A percentile compares a stretch with the other conserved stretches of the same genome.
These are phyloP conservation scores for Tuber borchii DNA, from an alignment of 495 filamentous ascomycete species.

Conservation along the genomic window DNA sequence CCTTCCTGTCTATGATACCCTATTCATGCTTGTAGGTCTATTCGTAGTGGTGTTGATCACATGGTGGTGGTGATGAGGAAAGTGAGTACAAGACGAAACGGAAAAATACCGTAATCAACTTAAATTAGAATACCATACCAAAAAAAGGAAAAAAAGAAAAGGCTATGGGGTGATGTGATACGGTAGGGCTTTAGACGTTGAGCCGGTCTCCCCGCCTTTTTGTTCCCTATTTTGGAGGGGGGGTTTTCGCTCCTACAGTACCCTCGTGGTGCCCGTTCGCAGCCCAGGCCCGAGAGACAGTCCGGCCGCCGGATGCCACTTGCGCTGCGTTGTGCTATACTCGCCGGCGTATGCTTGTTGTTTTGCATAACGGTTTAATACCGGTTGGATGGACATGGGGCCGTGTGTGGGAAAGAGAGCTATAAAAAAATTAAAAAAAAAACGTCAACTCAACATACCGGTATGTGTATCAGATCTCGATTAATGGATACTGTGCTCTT, in stretches of 20 bases:
- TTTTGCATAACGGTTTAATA: not conserved
- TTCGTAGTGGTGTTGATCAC: not conserved
- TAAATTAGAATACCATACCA: not conserved
- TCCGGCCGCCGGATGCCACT: not conserved
- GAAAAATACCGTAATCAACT: not conserved
- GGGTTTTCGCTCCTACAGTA: not conserved
- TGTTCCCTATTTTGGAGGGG: not conserved
- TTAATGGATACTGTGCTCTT: not conserved
- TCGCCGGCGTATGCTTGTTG: not conserved
- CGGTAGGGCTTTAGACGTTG: not conserved
- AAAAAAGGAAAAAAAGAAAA: not conserved
- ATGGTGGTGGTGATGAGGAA: not conserved
- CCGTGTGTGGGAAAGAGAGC: not conserved
- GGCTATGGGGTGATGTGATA: not conserved
- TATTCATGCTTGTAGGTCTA: too few relatives aligned
- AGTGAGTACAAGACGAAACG: not conserved
- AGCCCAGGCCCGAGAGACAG: not conserved
- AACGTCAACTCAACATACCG: not conserved
- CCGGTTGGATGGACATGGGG: not conserved
- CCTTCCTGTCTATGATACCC: too few relatives aligned
- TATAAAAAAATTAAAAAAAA: too few relatives aligned
- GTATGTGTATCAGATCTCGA: not conserved
- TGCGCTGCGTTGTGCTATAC: not conserved
- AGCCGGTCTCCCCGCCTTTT: not conserved
- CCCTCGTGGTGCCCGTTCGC: not conserved